Evolutionary conservation across 768 basidiomycete species (phyloP).

Genomic region (Podaxis pistillaris): DNA sequence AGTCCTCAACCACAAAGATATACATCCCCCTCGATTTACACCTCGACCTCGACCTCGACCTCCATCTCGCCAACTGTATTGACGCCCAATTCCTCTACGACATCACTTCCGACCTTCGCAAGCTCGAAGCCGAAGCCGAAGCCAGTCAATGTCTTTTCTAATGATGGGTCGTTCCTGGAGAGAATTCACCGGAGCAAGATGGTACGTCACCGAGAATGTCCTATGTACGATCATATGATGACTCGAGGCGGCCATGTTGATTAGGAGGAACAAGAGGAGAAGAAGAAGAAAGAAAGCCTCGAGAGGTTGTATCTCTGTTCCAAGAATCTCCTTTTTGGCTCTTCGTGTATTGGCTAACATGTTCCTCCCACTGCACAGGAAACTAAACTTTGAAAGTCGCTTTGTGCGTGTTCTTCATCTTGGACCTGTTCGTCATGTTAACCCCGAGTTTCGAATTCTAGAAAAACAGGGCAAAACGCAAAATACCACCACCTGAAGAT

Average conservation of each 20-base stretch:
- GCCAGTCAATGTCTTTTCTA: constrained; percentile 57
- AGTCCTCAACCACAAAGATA: background rate
- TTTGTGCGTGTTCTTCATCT: constrained; percentile 43
- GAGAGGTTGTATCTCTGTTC: constrained; percentile 38
- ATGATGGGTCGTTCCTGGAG: constrained; percentile 69
- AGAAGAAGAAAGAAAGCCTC: constrained; percentile 49
- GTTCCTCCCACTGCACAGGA: constrained; percentile 35
- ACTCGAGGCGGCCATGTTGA: background rate
- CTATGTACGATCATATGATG: background rate
- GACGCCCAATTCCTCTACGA: constrained; percentile 1
- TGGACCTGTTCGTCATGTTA: background rate
- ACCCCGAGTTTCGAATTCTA: constrained; percentile 18
- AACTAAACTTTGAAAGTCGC: constrained; percentile 57
- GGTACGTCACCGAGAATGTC: constrained; percentile 32
- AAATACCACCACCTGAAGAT: constrained; percentile 32
- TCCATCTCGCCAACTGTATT: background rate
- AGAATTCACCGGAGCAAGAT: constrained; percentile 57
- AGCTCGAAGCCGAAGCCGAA: constrained; percentile 38
- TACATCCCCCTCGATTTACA: background rate
- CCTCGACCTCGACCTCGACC: background rate
- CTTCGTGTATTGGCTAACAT: background rate
- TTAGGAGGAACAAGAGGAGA: constrained; percentile 62
- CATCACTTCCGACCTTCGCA: background rate
- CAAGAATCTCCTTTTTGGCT: background rate
- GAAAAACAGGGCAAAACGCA: constrained; percentile 63